Evolutionary conservation across 2,329 filamentous ascomycete species (phyloP).

Genomic region (Aspergillus aculeatinus): DNA sequence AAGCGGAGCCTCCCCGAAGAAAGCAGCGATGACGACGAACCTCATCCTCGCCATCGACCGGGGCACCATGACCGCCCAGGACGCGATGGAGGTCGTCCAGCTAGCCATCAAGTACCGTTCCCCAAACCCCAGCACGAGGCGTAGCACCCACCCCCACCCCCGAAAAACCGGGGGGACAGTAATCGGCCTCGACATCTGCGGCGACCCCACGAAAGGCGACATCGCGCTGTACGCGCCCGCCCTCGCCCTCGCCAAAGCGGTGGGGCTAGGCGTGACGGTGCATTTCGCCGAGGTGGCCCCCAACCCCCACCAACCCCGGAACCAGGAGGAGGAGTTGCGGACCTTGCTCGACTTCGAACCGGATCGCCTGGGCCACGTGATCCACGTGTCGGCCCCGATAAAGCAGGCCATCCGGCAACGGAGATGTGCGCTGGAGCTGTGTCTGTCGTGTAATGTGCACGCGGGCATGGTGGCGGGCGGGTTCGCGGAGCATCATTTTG

Average conservation of each 20-base stretch:
- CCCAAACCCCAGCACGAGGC: too few relatives aligned
- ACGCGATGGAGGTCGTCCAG: conserved; percentile 63
- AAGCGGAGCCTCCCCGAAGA: conserved; percentile 32
- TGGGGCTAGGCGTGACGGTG: conserved; percentile 65
- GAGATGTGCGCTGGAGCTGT: conserved; percentile 69
- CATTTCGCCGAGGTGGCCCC: conserved; percentile 70
- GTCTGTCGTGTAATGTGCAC: conserved; percentile 77
- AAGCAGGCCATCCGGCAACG: conserved; percentile 55
- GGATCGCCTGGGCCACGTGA: conserved; percentile 73
- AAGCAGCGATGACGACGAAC: conserved; percentile 54
- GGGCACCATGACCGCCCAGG: conserved; percentile 54
- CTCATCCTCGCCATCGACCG: conserved; percentile 77
- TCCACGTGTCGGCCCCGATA: conserved; percentile 65
- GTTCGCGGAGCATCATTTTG: conserved; percentile 71
- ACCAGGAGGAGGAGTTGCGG: conserved; percentile 59
- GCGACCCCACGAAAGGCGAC: conserved; percentile 66
- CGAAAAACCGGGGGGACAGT: conserved; percentile 48
- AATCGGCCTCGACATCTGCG: conserved; percentile 76
- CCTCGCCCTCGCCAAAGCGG: conserved; percentile 57
- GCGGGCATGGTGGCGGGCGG: conserved; percentile 69
- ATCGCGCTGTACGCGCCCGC: conserved; percentile 60
- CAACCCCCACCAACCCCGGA: conserved; percentile 45
- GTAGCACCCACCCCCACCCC: too few relatives aligned
- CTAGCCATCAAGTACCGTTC: conserved; percentile 58
- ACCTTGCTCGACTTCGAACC: conserved; percentile 66